Conservation (phyloP, 2,329 filamentous ascomycete genomes). For the Didymella keratinophila region DNA sequence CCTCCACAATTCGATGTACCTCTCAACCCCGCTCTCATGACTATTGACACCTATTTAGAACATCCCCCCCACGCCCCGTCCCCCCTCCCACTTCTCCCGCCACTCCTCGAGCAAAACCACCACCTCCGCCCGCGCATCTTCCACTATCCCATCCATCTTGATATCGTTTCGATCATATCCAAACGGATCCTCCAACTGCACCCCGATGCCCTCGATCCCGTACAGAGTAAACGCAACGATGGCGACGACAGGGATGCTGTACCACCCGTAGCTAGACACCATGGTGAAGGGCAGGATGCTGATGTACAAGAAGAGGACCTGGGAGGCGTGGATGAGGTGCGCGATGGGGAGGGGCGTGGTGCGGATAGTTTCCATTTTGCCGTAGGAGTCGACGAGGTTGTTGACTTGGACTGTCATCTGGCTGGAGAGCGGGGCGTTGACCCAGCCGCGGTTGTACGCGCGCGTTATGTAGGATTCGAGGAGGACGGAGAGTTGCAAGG, state of each 20-base stretch:
- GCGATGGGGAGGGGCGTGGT: conserved; percentile 71
- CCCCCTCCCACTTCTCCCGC: conserved; percentile 51
- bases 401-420: conserved; percentile 67
- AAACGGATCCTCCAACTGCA: conserved; percentile 71
- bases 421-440: conserved; percentile 65
- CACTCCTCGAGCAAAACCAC: conserved; percentile 67
- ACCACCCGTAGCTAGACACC: conserved; percentile 70
- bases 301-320: conserved; percentile 68
- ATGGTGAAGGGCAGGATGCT: conserved; percentile 69
- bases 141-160: conserved; percentile 71
- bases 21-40: too few relatives aligned
- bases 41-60: too few relatives aligned
- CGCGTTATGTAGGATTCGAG: conserved; percentile 68
- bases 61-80: conserved; percentile 43
- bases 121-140: conserved; percentile 66
- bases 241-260: conserved; percentile 65
- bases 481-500: conserved; percentile 67
- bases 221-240: conserved; percentile 71
- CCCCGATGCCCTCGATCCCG: conserved; percentile 69
- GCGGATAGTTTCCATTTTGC: conserved; percentile 70
- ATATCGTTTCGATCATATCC: conserved; percentile 72
- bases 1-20: too few relatives aligned
- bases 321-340: conserved; percentile 70
- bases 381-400: conserved; percentile 64
- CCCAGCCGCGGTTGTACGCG: conserved; percentile 64